phyloP scores from a whole-genome alignment of 2,329 filamentous ascomycete species.

The Aureobasidium sp. region DNA sequence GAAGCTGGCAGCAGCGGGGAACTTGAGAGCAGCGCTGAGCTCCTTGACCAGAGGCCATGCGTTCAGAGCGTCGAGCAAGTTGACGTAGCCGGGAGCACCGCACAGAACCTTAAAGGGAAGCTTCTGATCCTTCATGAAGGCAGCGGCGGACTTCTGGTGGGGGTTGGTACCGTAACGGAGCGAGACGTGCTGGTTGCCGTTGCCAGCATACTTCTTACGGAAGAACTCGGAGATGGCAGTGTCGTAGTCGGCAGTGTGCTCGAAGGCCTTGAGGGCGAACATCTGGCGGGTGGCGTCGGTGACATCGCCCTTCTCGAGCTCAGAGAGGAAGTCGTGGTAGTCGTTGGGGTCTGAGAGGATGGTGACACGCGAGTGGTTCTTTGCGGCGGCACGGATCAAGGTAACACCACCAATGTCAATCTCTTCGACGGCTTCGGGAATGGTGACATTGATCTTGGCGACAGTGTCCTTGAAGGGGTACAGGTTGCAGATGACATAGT shows the following conservation, averaged over 20 bases:
- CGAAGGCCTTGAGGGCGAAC: slow-evolving; percentile 95
- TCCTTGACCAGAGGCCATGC: slow-evolving; percentile 97
- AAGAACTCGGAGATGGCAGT: slow-evolving; percentile 93
- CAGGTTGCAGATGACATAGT: slow-evolving; percentile 94
- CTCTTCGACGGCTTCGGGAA: slow-evolving; percentile 94
- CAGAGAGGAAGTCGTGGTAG: slow-evolving; percentile 87
- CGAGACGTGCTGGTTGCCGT: slow-evolving; percentile 72
- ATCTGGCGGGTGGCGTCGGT: slow-evolving; percentile 75
- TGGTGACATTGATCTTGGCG: slow-evolving; percentile 92
- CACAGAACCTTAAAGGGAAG: slow-evolving; percentile 92
- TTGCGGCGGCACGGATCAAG: slow-evolving; percentile 88
- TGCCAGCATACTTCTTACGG: slow-evolving; percentile 87
- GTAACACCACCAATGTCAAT: slow-evolving; percentile 98
- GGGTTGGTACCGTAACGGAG: slow-evolving; percentile 96
- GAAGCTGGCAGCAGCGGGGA: slow-evolving; percentile 92
- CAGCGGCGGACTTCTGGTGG: slow-evolving; percentile 93
- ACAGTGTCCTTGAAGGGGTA: slow-evolving; percentile 99
- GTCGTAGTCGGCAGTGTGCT: slow-evolving; percentile 97
- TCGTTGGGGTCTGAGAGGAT: slow-evolving; percentile 91
- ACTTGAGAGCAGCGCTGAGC: slow-evolving; percentile 77
- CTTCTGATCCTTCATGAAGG: slow-evolving; percentile 62
- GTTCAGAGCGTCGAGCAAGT: slow-evolving; percentile 91
- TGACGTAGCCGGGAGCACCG: slow-evolving; percentile 92
- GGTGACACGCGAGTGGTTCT: slow-evolving; percentile 94
- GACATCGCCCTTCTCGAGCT: slow-evolving; percentile 80